These are phyloP conservation scores for Mercurialis annua DNA, from an alignment of 345 rosid genomes.

Conservation along the genomic window DNA sequence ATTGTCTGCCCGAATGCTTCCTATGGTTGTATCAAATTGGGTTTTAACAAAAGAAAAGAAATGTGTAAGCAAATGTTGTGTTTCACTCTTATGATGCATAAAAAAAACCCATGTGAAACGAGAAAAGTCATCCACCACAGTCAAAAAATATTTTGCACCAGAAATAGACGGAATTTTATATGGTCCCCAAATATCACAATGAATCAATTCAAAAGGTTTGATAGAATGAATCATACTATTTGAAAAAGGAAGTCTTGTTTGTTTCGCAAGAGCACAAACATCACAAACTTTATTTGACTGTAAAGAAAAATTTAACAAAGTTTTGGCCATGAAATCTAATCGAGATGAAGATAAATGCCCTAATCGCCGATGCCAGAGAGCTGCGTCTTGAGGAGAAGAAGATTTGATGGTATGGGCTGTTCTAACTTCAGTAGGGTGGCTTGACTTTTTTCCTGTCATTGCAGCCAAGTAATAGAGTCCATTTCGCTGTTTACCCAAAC, in stretches of 20 bases:
- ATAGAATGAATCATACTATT: background rate
- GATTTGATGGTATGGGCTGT: too few species aligned
- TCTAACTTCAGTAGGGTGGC: too few species aligned
- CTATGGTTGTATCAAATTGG: background rate
- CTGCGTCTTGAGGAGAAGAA: too few species aligned
- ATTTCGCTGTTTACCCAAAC: too few species aligned
- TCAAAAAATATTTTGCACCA: background rate
- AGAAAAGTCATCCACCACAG: background rate
- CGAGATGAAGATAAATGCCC: too few species aligned
- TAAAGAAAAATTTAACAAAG: too few species aligned
- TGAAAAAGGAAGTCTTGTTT: background rate
- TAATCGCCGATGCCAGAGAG: too few species aligned
- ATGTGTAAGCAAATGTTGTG: too few species aligned
- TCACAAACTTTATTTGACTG: background rate
- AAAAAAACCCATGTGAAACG: background rate
- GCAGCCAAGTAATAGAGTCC: too few species aligned
- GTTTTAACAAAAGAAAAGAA: background rate
- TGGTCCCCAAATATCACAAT: background rate
- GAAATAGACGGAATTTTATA: background rate
- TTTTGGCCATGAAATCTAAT: too few species aligned
- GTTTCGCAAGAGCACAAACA: background rate
- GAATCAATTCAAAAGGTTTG: background rate
- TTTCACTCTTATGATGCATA: background rate
- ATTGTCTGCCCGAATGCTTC: background rate
- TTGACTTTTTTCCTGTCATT: too few species aligned